Evolutionary conservation across 2,329 filamentous ascomycete genomes (phyloP).

Genomic region (Pseudogymnoascus verrucosus): DNA sequence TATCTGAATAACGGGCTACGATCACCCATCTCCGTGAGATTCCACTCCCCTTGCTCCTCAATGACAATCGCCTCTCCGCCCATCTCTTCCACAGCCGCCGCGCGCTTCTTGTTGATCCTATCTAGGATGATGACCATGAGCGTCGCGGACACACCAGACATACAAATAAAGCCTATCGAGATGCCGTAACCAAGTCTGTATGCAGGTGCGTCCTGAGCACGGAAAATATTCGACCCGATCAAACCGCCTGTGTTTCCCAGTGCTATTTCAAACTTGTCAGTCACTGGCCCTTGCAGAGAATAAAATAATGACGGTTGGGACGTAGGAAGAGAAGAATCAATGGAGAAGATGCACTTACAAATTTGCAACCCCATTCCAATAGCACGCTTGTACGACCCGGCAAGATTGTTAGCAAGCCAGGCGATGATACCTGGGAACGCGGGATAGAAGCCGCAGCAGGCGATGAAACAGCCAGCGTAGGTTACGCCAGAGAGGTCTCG

Average conservation of each 20-base stretch:
- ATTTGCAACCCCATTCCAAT: conserved; percentile 58
- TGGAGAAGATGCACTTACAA: not conserved
- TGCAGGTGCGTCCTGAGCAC: conserved; percentile 1
- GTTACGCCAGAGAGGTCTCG: conserved; percentile 6
- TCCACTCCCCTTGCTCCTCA: not conserved
- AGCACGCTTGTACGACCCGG: conserved; percentile 46
- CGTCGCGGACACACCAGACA: conserved; percentile 29
- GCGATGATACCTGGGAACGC: conserved; percentile 37
- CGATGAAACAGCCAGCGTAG: conserved; percentile 37
- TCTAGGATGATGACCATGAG: conserved; percentile 34
- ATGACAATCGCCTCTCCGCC: not conserved
- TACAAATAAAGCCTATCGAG: conserved; percentile 27
- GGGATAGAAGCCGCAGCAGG: conserved; percentile 36
- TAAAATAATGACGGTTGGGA: not conserved
- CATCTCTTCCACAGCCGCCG: conserved; percentile 16
- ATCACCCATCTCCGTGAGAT: conserved; percentile 13
- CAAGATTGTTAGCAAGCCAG: conserved; percentile 50
- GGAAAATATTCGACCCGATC: conserved; percentile 16
- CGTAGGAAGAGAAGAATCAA: not conserved
- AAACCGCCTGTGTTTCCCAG: conserved; percentile 16
- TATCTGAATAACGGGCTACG: conserved; percentile 14
- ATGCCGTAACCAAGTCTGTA: conserved; percentile 15
- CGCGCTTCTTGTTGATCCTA: conserved; percentile 38
- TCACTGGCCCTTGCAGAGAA: not conserved
- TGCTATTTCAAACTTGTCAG: conserved; percentile 19